phyloP scores from a whole-genome alignment of 805 yeast species.

The Saccharomycopsis malanga region DNA sequence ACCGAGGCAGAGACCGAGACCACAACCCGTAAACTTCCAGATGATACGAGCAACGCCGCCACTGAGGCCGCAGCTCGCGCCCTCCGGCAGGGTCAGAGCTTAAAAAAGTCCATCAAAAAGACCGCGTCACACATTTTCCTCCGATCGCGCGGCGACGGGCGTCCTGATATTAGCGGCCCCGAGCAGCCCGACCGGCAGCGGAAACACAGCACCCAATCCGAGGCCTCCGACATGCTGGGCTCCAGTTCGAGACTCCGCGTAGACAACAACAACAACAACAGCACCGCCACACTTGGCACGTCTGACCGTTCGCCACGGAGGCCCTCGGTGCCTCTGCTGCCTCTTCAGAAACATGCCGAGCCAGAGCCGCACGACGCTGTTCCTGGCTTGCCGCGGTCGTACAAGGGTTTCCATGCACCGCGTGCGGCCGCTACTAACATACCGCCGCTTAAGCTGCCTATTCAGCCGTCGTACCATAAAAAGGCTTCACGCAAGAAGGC shows the following conservation, averaged over 20 bases:
- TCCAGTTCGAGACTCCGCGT: too few species aligned
- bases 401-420: slow-evolving; percentile 19
- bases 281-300: not conserved
- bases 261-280: not conserved
- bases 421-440: not conserved
- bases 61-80: not conserved
- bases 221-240: not conserved
- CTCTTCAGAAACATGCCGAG: too few species aligned
- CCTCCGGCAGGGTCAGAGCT: not conserved
- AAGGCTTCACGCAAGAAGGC: slow-evolving; percentile 2
- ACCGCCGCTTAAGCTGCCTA: slow-evolving; percentile 15
- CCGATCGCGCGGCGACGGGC: slow-evolving; percentile 1
- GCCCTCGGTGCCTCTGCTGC: too few species aligned
- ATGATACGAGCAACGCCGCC: not conserved
- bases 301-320: too few species aligned
- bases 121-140: slow-evolving; percentile 20
- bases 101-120: slow-evolving; percentile 13
- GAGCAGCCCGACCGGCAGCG: too few species aligned
- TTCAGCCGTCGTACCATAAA: slow-evolving; percentile 13
- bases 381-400: not conserved
- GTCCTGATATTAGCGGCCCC: not conserved
- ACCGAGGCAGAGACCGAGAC: not conserved
- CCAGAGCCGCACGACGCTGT: not conserved
- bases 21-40: not conserved
- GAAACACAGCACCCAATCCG: not conserved